Conservation (phyloP, 2,329 filamentous ascomycete genomes). For the Dichotomopilus funicola region DNA sequence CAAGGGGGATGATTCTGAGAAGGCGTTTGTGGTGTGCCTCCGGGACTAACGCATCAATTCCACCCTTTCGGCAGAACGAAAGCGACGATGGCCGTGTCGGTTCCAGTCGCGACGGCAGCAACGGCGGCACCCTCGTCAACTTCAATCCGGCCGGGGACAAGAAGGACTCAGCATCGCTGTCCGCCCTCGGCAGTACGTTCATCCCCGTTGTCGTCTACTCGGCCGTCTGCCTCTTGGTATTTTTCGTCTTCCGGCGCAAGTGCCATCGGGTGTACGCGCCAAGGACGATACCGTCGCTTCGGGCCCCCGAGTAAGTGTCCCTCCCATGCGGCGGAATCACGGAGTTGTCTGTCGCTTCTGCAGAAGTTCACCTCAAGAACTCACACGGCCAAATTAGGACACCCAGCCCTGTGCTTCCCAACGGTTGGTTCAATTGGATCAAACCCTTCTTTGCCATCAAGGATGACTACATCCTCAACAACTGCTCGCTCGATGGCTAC, state of each 20-base stretch:
- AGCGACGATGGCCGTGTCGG: conserved; percentile 9
- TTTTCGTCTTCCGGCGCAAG: conserved; percentile 43
- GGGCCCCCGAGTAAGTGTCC: conserved; percentile 46
- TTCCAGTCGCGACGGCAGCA: conserved; percentile 33
- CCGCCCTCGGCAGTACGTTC: conserved; percentile 43
- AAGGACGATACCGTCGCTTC: conserved; percentile 43
- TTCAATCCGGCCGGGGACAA: conserved; percentile 28
- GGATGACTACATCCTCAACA: conserved; percentile 76
- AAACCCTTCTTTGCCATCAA: conserved; percentile 53
- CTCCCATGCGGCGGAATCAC: conserved; percentile 23
- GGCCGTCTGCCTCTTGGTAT: conserved; percentile 43
- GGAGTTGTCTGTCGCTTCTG: background rate
- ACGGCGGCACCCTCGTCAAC: conserved; percentile 34
- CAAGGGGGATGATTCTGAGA: background rate
- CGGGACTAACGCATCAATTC: background rate
- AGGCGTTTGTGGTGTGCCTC: background rate
- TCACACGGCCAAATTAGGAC: conserved; percentile 33
- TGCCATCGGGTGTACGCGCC: conserved; percentile 50
- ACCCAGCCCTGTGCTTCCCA: conserved; percentile 48
- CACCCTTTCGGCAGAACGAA: conserved; percentile 22
- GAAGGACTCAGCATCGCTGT: conserved; percentile 30
- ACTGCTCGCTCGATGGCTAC: conserved; percentile 83
- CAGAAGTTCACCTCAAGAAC: background rate
- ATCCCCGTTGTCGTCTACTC: conserved; percentile 46
- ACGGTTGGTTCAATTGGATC: conserved; percentile 58